phyloP scores from a whole-genome alignment of 768 basidiomycete genomes.

The Pleurotus tuber-regium region DNA sequence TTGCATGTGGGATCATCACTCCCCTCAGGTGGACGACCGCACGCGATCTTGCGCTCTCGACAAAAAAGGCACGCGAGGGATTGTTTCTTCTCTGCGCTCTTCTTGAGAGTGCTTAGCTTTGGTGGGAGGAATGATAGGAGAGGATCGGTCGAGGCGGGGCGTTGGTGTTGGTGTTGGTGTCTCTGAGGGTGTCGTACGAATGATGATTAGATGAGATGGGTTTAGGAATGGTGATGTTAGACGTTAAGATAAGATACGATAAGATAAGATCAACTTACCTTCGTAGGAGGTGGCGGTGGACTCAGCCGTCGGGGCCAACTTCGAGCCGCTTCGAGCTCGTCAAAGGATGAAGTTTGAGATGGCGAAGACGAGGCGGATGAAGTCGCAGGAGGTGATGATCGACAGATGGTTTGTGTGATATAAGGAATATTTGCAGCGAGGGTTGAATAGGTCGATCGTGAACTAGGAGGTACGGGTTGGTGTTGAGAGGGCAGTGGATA shows the following conservation, averaged over 20 bases:
- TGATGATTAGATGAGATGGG: background rate
- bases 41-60: slow-evolving; percentile 41
- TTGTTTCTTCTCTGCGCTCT: slow-evolving; percentile 19
- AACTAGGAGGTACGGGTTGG: background rate
- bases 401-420: background rate
- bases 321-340: background rate
- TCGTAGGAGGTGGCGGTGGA: background rate
- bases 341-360: background rate
- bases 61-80: slow-evolving; percentile 39
- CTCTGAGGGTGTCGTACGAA: too few relatives aligned
- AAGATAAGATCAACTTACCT: background rate
- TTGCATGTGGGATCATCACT: slow-evolving; percentile 47
- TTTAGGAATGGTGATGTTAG: background rate
- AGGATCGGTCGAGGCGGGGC: background rate
- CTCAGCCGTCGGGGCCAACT: background rate
- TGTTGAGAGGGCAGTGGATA: background rate
- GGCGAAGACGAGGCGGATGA: background rate
- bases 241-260: background rate
- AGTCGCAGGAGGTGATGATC: background rate
- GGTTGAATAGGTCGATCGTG: background rate
- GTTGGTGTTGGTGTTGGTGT: background rate
- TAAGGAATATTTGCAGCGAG: slow-evolving; percentile 1
- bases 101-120: slow-evolving; percentile 7
- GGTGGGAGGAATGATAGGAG: background rate
- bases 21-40: slow-evolving; percentile 32